Evolutionary conservation across 2,329 filamentous ascomycete genomes (phyloP), one percentile per base, ranked within the genome.

Genomic region (Shiraia bambusicola): DNA sequence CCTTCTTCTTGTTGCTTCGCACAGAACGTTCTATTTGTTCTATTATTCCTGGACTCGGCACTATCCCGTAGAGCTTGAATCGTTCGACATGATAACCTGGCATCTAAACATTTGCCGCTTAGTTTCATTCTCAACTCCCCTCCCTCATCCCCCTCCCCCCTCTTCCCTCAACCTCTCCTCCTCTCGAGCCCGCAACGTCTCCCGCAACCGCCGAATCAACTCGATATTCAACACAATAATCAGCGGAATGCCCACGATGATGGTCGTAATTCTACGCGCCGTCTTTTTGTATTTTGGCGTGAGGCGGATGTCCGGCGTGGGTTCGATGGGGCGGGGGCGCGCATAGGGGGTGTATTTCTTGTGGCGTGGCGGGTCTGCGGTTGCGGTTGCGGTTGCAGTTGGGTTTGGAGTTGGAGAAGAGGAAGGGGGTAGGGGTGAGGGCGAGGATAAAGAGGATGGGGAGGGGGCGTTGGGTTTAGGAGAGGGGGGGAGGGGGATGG

Each of bases 221-320:
- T 68, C 62, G 15, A 49, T 66, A 14, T 65, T 58, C 24, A 59
- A 49, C 15, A 70, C 65, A 9, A 69, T 19, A 0, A 65, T 48
- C 24, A 70, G 39, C 1, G 67, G 67, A 24, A 67, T 40, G 8
- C 58, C 61, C 7, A 69, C 65, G 5, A 69, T 66, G 5, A 69
- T 64, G 10, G 56, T 52, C 24, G 58, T 63, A 1, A 69, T 51
- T 1, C 63, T 42, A 2, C 65, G 48, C 32, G 56, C 59, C 1
- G 62, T 59, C 3, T 57, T 54, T 36, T 60, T 59, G 53, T 69
- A 70, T 30, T 67, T 65, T 1, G 47, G 34, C 13, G 60, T 59
- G 14, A 67, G 37, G 5, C 45, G 40, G 9, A 49, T 54, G 26
- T 60, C 47, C 2, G 47, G 42, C 3, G 39, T 51, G 9, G 56